phyloP scores from a whole-genome alignment of 345 rosid species.

The Populus ilicifolia region DNA sequence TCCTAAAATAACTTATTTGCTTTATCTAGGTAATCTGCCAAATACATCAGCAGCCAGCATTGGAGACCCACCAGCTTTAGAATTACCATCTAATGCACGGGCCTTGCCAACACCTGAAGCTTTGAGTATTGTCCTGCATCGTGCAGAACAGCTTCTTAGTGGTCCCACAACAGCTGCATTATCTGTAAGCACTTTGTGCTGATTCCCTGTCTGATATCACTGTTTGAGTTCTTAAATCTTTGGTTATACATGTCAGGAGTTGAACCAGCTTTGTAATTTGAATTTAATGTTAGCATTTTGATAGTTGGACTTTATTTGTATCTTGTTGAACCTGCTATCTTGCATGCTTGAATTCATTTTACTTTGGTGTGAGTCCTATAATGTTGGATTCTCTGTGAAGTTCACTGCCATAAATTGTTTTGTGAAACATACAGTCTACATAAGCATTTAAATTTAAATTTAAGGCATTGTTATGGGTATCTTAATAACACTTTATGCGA shows the following conservation, averaged over 20 bases:
- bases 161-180: slow-evolving; percentile 52
- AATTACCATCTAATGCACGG: slow-evolving; percentile 44
- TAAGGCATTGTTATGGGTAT: not conserved
- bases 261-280: not conserved
- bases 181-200: slow-evolving; percentile 45
- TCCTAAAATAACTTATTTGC: slow-evolving; percentile 19
- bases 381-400: not conserved
- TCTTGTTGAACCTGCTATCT: not conserved
- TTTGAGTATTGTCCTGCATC: slow-evolving; percentile 54
- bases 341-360: not conserved
- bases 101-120: slow-evolving; percentile 69
- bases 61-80: slow-evolving; percentile 36
- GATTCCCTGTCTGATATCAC: not conserved
- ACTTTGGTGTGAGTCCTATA: not conserved
- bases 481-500: not conserved
- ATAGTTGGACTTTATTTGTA: not conserved
- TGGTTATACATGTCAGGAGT: not conserved
- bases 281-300: not conserved
- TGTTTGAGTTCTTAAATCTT: not conserved
- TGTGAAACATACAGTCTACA: not conserved
- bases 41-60: slow-evolving; percentile 37
- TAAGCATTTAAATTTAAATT: not conserved
- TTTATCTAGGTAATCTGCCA: slow-evolving; percentile 50
- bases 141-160: slow-evolving; percentile 59
- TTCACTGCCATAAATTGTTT: not conserved